A percentile compares a stretch with the other conserved stretches of the same genome.
Conservation (phyloP, 768 basidiomycete genomes). For the Postia placenta region DNA sequence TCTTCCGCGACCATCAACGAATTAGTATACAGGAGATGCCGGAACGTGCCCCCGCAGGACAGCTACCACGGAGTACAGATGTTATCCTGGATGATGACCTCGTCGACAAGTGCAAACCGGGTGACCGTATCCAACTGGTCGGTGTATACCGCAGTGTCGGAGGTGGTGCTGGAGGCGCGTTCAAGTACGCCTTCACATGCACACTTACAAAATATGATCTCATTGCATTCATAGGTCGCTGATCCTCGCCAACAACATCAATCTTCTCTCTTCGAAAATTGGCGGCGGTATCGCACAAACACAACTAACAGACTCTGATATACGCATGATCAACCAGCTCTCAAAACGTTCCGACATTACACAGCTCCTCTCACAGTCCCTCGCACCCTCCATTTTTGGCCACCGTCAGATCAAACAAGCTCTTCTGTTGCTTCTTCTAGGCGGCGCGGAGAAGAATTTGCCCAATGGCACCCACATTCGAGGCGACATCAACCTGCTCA, state of each 20-base stretch:
- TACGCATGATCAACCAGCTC: conserved; percentile 92
- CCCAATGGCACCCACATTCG: conserved; percentile 97
- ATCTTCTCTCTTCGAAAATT: conserved; percentile 88
- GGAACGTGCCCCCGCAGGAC: conserved; percentile 95
- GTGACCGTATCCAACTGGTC: conserved; percentile 94
- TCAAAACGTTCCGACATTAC: conserved; percentile 86
- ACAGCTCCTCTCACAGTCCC: conserved; percentile 82
- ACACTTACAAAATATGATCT: background rate
- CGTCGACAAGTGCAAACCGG: conserved; percentile 96
- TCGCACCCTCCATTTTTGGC: conserved; percentile 96
- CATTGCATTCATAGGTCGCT: conserved; percentile 62
- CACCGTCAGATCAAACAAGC: conserved; percentile 96
- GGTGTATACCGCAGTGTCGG: conserved; percentile 93
- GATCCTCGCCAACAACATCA: conserved; percentile 92
- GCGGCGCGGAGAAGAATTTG: conserved; percentile 96
- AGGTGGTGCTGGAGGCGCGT: conserved; percentile 85
- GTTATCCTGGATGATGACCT: conserved; percentile 94
- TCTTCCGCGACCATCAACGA: conserved; percentile 94
- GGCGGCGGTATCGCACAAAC: conserved; percentile 95
- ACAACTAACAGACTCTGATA: conserved; percentile 86
- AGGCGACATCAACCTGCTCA: conserved; percentile 98
- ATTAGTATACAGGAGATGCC: conserved; percentile 99
- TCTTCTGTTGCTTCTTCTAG: conserved; percentile 85
- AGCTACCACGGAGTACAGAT: conserved; percentile 93
- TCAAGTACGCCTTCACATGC: conserved; percentile 59